Base-by-base conservation (phyloP, 768 basidiomycete genomes). In the Amanita subjunquillea region DNA sequence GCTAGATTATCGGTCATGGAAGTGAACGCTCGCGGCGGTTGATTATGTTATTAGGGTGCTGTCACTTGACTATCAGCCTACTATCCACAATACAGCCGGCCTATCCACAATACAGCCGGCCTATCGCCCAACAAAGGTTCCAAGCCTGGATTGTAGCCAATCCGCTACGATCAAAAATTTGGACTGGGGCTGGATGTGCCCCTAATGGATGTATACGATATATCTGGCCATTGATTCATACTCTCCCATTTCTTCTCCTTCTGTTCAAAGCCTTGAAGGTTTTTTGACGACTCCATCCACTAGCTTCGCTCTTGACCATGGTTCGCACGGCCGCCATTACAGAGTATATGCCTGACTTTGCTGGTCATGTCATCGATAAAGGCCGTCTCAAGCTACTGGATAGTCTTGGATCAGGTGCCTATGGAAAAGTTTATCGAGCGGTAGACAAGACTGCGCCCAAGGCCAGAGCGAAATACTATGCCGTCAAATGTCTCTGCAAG, bases 391-490 rank as follows among this genome's bases (percentile, higher is more conserved):
- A 73, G 58, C 73, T 92, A 57, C 62, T 78, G 54, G 74, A 79
- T 54, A 71, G 73, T 50, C 72, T 92, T 52, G 90, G 87, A 48
- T 72, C 79, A 45, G 91, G 91, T 20, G 80, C 85, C 8, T 89
- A 86, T 54, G 86, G 87, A 54, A 77, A 80, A 44, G 87, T 91
- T 58, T 90, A 91, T 67, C 74, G 77, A 50, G 88, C 85, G 27
- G 63, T 82, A 47, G 82, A 87, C 62, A 62, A 66, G 39, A 62
- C 64, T 30, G 70, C 69, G 48, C 66, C 69, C 29, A 62, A 57
- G 17, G 60, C 70, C 40, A 63, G 63, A 48, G 73, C 68, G 13
- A 60, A 63, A 43, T 75, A 73, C 64, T 82, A 78, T 57, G 87
- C 88, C 46, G 76, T 91, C 66, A 92, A 92, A 65, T 89, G 87